phyloP scores from a whole-genome alignment of 2,329 filamentous ascomycete species.

The Trichothecium sympodiale region DNA sequence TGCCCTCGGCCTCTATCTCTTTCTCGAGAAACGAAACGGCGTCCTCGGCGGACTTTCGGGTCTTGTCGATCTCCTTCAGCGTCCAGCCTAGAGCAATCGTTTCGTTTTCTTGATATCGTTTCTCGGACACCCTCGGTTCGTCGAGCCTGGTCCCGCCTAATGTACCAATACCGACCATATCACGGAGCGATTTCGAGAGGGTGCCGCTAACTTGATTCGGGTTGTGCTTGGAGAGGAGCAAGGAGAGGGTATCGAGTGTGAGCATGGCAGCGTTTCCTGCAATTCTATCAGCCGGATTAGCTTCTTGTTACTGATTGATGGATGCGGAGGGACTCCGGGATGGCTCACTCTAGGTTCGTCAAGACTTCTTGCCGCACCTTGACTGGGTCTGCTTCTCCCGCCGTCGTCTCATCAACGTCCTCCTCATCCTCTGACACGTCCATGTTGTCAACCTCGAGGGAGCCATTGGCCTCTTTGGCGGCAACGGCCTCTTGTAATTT shows the following conservation, averaged over 20 bases:
- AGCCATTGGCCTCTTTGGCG: slow-evolving; percentile 29
- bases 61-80: slow-evolving; percentile 63
- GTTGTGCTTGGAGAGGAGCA: slow-evolving; percentile 72
- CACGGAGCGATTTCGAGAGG: slow-evolving; percentile 59
- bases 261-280: slow-evolving; percentile 49
- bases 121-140: slow-evolving; percentile 45
- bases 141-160: slow-evolving; percentile 57
- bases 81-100: slow-evolving; percentile 60
- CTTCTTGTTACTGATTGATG: neutral
- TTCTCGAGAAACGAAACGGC: slow-evolving; percentile 62
- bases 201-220: slow-evolving; percentile 59
- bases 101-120: slow-evolving; percentile 44
- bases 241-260: slow-evolving; percentile 71
- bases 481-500: slow-evolving; percentile 58
- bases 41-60: slow-evolving; percentile 61
- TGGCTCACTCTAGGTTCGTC: slow-evolving; percentile 42
- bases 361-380: slow-evolving; percentile 47
- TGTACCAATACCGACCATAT: slow-evolving; percentile 62
- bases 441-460: slow-evolving; percentile 33
- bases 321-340: too few relatives aligned
- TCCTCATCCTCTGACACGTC: slow-evolving; percentile 34
- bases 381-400: slow-evolving; percentile 33
- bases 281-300: slow-evolving; percentile 13
- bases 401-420: slow-evolving; percentile 24
- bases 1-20: slow-evolving; percentile 70